Evolutionary conservation across 352 stramenopile species (phyloP), one percentile per base, ranked within the genome.

Genomic region (Pythium periplocum): DNA sequence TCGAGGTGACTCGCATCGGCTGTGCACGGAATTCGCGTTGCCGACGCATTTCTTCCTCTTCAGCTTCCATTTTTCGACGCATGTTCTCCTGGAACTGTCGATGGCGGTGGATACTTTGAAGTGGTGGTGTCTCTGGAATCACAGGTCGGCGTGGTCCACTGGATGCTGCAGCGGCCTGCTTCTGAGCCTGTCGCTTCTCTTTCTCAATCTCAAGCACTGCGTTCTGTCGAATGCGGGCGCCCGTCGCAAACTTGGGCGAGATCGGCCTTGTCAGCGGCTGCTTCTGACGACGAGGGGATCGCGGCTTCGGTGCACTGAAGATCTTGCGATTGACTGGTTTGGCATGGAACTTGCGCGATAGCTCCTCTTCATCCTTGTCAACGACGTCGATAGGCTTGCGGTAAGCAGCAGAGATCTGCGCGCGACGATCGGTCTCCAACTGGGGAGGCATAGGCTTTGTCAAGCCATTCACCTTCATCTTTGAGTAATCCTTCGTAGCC

Each of bases 331-430:
- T 81, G 26, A 93, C 59, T n/a, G 83, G 80, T 3, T 71, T 61
- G 34, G 80, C 80, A 37, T 90, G 83, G 54, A 93, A 93, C 51
- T 93, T 89, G 42, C 75, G 83, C 10, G 73, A 62, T 51, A 93
- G 48, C 50, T 93, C 83, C 46, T 89, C 69, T 1, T 66, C 75
- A 44, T 93, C 83, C 48, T 87, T 68, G 55, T 93, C 77, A n/a
- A 78, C 58, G 33, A 79, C 53, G 12, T 86, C 69, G 6, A 86
- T 48, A 3, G 75, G 72, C 45, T 77, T 77, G 35, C 76, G 80
- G 51, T 86, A 73, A 2, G 68, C 59, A 11, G 68, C 68, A 34
- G 71, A 51, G n/a, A 62, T 42, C 42, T 75, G 64, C 1, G 74
- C 83, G 48, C 83, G 74, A 26, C 75, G 74, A 55, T 69, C 63